Percentiles rank a stretch among this genome's conserved stretches.
These are phyloP conservation scores for Erodium texanum DNA, from an alignment of 441 rosid species.

Conservation along the genomic window DNA sequence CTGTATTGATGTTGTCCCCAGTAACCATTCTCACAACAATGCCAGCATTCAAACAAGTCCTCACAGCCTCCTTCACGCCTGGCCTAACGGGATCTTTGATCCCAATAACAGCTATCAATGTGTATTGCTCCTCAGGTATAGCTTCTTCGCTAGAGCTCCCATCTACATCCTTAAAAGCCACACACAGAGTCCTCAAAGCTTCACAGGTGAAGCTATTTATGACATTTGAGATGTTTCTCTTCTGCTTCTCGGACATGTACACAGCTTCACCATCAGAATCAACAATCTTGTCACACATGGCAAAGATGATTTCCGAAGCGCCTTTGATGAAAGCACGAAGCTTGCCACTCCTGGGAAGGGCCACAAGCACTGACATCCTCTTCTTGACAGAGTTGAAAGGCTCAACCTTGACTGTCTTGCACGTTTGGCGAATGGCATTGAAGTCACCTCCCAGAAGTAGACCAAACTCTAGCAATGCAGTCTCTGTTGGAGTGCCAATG, in stretches of 20 bases:
- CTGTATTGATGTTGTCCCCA: constrained; percentile 43
- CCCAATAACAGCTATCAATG: constrained; percentile 36
- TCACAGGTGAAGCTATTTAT: constrained; percentile 34
- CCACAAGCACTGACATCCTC: constrained; percentile 53
- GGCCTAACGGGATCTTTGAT: constrained; percentile 47
- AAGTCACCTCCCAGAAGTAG: constrained; percentile 47
- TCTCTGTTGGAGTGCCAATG: constrained; percentile 63
- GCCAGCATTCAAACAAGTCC: constrained; percentile 40
- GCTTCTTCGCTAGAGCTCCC: constrained; percentile 16
- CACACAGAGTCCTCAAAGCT: constrained; percentile 41
- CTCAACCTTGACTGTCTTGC: constrained; percentile 40
- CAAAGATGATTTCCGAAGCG: constrained; percentile 38
- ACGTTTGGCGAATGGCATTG: constrained; percentile 28
- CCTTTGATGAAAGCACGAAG: constrained; percentile 39
- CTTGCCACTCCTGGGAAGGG: constrained; percentile 28
- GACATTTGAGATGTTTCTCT: constrained; percentile 19
- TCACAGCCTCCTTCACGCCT: constrained; percentile 41
- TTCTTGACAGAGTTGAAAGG: constrained; percentile 63
- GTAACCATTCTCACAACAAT: constrained; percentile 45
- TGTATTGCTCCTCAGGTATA: constrained; percentile 38
- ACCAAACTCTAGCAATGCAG: constrained; percentile 56
- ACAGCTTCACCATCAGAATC: constrained; percentile 29
- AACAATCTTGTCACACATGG: constrained; percentile 35
- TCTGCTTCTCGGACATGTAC: constrained; percentile 29
- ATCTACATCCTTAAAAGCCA: constrained; percentile 41